phyloP scores from a whole-genome alignment of 495 filamentous ascomycete genomes.

The Podospora conica region DNA sequence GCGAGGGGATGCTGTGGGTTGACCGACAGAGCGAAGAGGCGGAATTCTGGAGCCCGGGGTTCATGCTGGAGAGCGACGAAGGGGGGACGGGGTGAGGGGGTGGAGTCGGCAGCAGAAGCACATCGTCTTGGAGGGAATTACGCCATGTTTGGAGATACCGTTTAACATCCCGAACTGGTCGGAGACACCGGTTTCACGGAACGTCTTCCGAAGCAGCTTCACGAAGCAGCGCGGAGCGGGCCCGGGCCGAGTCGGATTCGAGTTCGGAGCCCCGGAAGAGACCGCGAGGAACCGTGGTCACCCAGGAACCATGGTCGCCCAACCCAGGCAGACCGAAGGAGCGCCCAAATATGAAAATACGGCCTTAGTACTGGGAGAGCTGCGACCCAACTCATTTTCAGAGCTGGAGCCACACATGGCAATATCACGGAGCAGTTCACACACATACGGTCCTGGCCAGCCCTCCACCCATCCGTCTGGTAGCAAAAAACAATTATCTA shows the following conservation, averaged over 20 bases:
- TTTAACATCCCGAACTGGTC: neutral
- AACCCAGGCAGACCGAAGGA: neutral
- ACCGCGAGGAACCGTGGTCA: neutral
- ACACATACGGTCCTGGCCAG: neutral
- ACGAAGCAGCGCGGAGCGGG: neutral
- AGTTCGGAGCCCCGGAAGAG: neutral
- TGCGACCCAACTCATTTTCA: neutral
- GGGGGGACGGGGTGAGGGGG: slow-evolving; percentile 6
- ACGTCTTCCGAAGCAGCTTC: neutral
- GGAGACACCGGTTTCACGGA: neutral
- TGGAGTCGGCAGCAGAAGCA: neutral
- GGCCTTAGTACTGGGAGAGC: neutral
- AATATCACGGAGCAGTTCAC: neutral
- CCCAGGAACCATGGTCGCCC: neutral
- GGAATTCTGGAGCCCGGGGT: slow-evolving; percentile 91
- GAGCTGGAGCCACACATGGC: neutral
- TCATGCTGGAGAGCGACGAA: slow-evolving; percentile 36
- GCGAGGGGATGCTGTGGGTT: slow-evolving; percentile 89
- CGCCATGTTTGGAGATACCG: neutral
- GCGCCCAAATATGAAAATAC: neutral
- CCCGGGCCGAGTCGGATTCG: neutral
- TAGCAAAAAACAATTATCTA: slow-evolving; percentile 13
- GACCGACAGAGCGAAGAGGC: slow-evolving; percentile 80
- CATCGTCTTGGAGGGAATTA: neutral
- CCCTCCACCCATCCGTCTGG: slow-evolving; percentile 12